A percentile compares a stretch with the other conserved stretches of the same genome.
Evolutionary conservation across 768 basidiomycete genomes (phyloP).

Genomic region (Podaxis pistillaris): DNA sequence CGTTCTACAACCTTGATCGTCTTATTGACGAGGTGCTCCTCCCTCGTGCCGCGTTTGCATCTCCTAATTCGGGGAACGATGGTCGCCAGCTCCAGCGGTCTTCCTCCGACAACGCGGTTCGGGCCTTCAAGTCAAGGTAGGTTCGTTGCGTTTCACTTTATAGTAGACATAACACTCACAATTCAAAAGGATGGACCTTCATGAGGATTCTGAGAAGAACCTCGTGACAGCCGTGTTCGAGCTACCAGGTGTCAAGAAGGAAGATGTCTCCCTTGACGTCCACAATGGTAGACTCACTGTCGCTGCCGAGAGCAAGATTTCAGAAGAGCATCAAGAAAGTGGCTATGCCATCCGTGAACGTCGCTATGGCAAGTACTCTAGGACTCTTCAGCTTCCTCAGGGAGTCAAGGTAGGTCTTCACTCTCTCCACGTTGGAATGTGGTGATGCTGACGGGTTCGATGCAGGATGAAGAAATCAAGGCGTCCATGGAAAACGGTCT

Average conservation of each 20-base stretch:
- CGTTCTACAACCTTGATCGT: constrained; percentile 40
- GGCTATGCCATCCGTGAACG: constrained; percentile 48
- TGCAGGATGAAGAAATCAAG: constrained; percentile 31
- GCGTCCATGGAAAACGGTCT: constrained; percentile 50
- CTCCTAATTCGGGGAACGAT: not conserved
- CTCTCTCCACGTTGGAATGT: constrained; percentile 22
- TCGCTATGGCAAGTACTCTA: constrained; percentile 41
- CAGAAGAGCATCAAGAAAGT: constrained; percentile 30
- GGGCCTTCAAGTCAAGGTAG: not conserved
- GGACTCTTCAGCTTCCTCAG: constrained; percentile 49
- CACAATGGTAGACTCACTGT: constrained; percentile 48
- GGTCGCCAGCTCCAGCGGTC: not conserved
- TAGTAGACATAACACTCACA: constrained; percentile 7
- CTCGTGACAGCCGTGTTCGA: constrained; percentile 56
- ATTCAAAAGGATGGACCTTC: constrained; percentile 49
- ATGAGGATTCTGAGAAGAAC: constrained; percentile 46
- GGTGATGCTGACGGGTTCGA: constrained; percentile 22
- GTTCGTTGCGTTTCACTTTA: constrained; percentile 4
- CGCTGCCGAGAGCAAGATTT: constrained; percentile 43
- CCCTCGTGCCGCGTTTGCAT: constrained; percentile 11
- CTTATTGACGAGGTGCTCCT: constrained; percentile 33
- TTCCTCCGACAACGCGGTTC: not conserved
- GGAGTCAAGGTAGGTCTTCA: constrained; percentile 47
- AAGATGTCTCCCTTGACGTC: constrained; percentile 51
- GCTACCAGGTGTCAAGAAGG: constrained; percentile 51